Percentiles rank a stretch among this genome's conserved stretches.
These are phyloP conservation scores for Penicillium expansum DNA, from an alignment of 2,329 filamentous ascomycete species.

Conservation along the genomic window DNA sequence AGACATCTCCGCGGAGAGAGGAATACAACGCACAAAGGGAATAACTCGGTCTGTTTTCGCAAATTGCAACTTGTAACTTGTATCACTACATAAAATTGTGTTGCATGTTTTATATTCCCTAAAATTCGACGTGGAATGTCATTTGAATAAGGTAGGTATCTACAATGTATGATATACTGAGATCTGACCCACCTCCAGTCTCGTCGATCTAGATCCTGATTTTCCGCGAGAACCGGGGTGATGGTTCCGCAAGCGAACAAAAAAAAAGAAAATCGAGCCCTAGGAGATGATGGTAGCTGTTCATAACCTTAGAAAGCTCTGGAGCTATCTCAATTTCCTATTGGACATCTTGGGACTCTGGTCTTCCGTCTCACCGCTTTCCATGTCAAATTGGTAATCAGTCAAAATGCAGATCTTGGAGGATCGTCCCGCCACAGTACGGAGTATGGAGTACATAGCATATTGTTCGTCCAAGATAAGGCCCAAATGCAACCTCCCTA, in stretches of 20 bases:
- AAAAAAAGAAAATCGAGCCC: neutral
- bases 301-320: neutral
- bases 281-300: neutral
- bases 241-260: neutral
- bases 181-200: neutral
- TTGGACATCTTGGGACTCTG: neutral
- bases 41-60: neutral
- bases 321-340: neutral
- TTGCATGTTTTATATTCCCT: neutral
- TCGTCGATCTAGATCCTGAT: neutral
- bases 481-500: too few relatives aligned
- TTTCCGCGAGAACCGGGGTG: neutral
- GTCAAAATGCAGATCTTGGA: too few relatives aligned
- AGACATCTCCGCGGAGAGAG: conserved; percentile 2
- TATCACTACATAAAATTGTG: neutral
- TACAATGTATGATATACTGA: too few relatives aligned
- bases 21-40: neutral
- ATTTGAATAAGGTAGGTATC: neutral
- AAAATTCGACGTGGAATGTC: neutral
- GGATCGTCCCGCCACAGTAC: too few relatives aligned
- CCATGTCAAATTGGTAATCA: neutral
- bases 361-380: neutral
- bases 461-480: too few relatives aligned
- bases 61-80: neutral
- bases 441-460: too few relatives aligned